Base-by-base conservation (phyloP, 1,284 basidiomycete species). In the Somion occarium region DNA sequence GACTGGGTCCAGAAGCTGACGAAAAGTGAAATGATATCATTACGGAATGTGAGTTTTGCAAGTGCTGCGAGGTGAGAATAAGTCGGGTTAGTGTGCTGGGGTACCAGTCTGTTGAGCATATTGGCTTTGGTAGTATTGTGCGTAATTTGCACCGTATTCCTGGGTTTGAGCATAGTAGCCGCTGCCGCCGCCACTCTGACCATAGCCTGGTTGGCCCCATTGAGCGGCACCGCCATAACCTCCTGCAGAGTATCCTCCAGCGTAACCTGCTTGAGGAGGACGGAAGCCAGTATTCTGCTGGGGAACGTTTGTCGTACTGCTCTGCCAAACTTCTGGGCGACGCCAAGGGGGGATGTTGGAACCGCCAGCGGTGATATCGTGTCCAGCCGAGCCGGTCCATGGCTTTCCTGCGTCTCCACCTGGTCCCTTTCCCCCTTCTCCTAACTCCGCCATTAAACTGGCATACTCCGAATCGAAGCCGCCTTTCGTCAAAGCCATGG, bases 381-480 rank as follows among this genome's bases (percentile, higher is more conserved):
- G 82, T 44, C 82, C 82, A 58, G 76, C 77, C 22, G 81, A 75
- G 52, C 77, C 81, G 41, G 78, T 74, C 85, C 85, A 89, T 12
- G 78, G 69, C 25, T 79, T 80, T 51, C 69, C 71, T 37, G 74
- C 68, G 61, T 83, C 84, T 48, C 74, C 75, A 43, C 77, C 74
- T 41, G 76, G 66, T 39, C 77, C 79, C 53, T 77, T 78, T 47
- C 79, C 81, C 38, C 81, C 80, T 73, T 99, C 97, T 52, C 97
- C 97, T 30, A 99, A 79, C 72, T 99, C 97, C 38, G 93, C 95
- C 96, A 99, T 97, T 58, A 99, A 75, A 60, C 83, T 93, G 24
- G 93, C 92, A 62, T 98, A 99, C 73, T 99, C 97, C 15, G 93
- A 95, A 70, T 99, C 96, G 72, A 98, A 98, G 22, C 84, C 85